Percentiles rank a stretch among this genome's conserved stretches.
These are phyloP conservation scores for Phalaenopsis aphrodite DNA, from an alignment of 106 monocot genomes.

Conservation along the genomic window DNA sequence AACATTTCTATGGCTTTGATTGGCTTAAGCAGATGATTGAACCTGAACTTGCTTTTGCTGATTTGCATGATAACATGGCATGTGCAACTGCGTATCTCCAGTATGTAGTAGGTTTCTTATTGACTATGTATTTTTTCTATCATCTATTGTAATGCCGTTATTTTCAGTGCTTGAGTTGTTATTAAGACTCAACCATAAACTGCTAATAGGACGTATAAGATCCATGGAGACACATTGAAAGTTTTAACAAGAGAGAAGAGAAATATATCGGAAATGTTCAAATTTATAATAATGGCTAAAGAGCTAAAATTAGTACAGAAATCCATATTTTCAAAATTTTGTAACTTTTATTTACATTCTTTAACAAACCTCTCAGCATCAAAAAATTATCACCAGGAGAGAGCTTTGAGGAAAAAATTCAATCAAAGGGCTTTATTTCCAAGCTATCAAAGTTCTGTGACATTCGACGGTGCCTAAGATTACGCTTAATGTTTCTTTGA, in stretches of 20 bases:
- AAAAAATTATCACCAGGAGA: not conserved
- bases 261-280: not conserved
- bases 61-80: slow-evolving; percentile 96
- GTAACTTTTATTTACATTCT: not conserved
- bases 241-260: not conserved
- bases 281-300: not conserved
- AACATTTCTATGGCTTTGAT: slow-evolving; percentile 7
- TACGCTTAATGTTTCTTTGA: slow-evolving; percentile 13
- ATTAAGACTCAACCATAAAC: not conserved
- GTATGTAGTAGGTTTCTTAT: slow-evolving; percentile 93
- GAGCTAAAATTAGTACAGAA: not conserved
- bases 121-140: slow-evolving; percentile 14
- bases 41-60: slow-evolving; percentile 98
- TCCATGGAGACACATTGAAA: not conserved
- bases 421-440: not conserved
- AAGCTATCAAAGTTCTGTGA: not conserved
- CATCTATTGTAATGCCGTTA: not conserved
- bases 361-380: not conserved
- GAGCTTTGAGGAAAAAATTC: no score
- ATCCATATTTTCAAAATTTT: not conserved
- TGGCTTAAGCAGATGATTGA: slow-evolving; percentile 77
- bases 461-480: not conserved
- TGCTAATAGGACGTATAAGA: not conserved
- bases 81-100: slow-evolving; percentile 99
- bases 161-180: not conserved